Evolutionary conservation across 257 asterid species (phyloP).

Genomic region (Nicotiana obtusifolia): DNA sequence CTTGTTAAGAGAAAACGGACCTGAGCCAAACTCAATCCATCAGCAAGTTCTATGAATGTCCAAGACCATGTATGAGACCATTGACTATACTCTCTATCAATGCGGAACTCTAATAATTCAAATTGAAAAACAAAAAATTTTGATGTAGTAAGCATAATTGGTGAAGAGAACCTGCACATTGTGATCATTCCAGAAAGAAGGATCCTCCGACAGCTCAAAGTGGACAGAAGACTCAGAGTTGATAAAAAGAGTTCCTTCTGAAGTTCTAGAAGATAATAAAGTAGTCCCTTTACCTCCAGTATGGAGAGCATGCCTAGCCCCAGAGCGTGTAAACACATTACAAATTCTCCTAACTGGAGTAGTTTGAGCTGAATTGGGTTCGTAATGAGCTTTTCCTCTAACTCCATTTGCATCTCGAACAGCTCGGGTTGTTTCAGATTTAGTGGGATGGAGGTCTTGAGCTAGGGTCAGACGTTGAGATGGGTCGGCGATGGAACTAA

Average conservation of each 20-base stretch:
- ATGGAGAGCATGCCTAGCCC: conserved; percentile 16
- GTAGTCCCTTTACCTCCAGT: conserved; percentile 32
- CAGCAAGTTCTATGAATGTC: background rate
- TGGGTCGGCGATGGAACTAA: conserved; percentile 65
- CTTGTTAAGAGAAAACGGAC: background rate
- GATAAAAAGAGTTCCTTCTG: conserved; percentile 29
- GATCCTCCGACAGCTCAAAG: conserved; percentile 54
- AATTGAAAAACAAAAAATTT: background rate
- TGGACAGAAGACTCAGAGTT: conserved; percentile 25
- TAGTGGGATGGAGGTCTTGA: conserved; percentile 7
- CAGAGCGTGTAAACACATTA: conserved; percentile 18
- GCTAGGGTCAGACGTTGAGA: conserved; percentile 36
- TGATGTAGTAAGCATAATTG: background rate
- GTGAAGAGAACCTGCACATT: conserved; percentile 65
- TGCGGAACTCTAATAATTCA: background rate
- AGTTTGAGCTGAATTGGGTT: conserved; percentile 51
- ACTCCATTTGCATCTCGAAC: conserved; percentile 14
- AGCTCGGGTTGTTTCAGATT: conserved; percentile 12
- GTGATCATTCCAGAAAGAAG: conserved; percentile 73
- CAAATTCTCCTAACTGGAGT: conserved; percentile 46
- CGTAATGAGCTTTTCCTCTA: conserved; percentile 32
- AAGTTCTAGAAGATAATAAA: conserved; percentile 26
- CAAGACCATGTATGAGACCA: background rate
- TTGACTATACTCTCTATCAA: background rate
- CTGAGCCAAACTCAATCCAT: background rate